phyloP scores from a whole-genome alignment of 257 asterid species.

The Apocynum venetum region DNA sequence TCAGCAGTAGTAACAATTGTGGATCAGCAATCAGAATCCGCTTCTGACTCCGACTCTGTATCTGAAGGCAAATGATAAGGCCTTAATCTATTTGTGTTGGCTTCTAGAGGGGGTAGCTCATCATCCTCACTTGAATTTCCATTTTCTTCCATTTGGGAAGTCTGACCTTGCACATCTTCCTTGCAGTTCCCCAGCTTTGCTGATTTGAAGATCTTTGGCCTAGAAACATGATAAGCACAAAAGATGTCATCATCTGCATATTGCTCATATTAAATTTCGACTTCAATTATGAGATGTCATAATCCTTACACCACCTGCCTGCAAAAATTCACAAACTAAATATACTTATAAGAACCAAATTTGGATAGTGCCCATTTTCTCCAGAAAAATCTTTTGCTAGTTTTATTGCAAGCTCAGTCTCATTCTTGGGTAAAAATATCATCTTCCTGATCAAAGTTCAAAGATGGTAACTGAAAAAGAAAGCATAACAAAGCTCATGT shows the following conservation, averaged over 20 bases:
- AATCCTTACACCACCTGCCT: too few relatives aligned
- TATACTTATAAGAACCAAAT: too few relatives aligned
- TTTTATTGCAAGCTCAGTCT: not conserved
- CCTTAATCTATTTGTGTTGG: constrained; percentile 71
- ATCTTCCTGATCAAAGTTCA: too few relatives aligned
- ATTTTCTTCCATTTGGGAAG: constrained; percentile 22
- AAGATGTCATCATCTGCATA: not conserved
- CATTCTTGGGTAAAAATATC: not conserved
- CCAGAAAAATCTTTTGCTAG: too few relatives aligned
- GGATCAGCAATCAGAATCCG: constrained; percentile 38
- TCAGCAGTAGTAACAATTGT: not conserved
- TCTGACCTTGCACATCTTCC: constrained; percentile 22
- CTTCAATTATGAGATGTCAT: too few relatives aligned
- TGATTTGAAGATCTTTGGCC: constrained; percentile 67
- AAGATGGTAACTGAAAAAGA: not conserved
- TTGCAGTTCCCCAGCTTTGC: constrained; percentile 22
- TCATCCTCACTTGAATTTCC: constrained; percentile 54
- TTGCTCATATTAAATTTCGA: too few relatives aligned
- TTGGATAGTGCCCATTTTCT: too few relatives aligned
- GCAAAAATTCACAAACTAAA: too few relatives aligned
- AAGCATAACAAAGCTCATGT: not conserved
- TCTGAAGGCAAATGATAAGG: constrained; percentile 33
- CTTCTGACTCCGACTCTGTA: constrained; percentile 44
- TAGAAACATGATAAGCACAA: constrained; percentile 5
- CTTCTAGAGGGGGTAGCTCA: constrained; percentile 84